phyloP scores from a whole-genome alignment of 164 flowering plant genomes.

The Warburgia ugandensis region DNA sequence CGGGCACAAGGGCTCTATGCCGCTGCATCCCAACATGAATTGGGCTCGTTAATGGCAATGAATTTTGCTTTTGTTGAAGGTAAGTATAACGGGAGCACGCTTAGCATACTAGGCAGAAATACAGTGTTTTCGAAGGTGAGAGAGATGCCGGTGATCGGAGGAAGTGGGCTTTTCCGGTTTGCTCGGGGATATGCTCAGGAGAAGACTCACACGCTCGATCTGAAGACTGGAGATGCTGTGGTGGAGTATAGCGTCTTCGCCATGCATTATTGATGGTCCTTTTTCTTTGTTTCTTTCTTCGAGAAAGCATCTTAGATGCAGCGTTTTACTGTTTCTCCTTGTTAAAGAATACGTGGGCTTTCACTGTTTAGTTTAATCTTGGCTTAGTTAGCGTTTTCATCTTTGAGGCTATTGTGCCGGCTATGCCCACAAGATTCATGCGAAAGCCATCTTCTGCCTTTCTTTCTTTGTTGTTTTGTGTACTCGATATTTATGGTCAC shows the following conservation, averaged over 20 bases:
- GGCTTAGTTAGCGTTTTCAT: too few relatives aligned
- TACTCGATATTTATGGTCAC: too few relatives aligned
- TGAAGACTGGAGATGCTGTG: slow-evolving; percentile 7
- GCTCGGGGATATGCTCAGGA: slow-evolving; percentile 11
- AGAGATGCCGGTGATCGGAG: slow-evolving; percentile 16
- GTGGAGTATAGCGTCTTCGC: slow-evolving; percentile 12
- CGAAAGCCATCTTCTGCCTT: too few relatives aligned
- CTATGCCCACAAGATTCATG: too few relatives aligned
- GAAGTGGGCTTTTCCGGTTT: slow-evolving; percentile 9
- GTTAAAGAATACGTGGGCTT: too few relatives aligned
- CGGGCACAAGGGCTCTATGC: slow-evolving; percentile 32
- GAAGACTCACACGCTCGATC: background rate
- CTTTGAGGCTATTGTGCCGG: too few relatives aligned
- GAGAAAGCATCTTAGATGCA: too few relatives aligned
- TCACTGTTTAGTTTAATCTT: too few relatives aligned
- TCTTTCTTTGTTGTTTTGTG: too few relatives aligned
- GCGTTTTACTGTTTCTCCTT: too few relatives aligned
- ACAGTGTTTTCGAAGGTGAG: slow-evolving; percentile 7
- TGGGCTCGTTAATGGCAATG: slow-evolving; percentile 20
- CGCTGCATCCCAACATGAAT: slow-evolving; percentile 11
- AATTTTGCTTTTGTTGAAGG: slow-evolving; percentile 23
- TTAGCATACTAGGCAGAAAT: slow-evolving; percentile 13
- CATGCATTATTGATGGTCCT: slow-evolving; percentile 9
- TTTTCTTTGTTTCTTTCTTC: too few relatives aligned
- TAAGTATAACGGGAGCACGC: slow-evolving; percentile 20